phyloP scores from a whole-genome alignment of 805 yeast genomes.

The Hanseniaspora occidentalis region DNA sequence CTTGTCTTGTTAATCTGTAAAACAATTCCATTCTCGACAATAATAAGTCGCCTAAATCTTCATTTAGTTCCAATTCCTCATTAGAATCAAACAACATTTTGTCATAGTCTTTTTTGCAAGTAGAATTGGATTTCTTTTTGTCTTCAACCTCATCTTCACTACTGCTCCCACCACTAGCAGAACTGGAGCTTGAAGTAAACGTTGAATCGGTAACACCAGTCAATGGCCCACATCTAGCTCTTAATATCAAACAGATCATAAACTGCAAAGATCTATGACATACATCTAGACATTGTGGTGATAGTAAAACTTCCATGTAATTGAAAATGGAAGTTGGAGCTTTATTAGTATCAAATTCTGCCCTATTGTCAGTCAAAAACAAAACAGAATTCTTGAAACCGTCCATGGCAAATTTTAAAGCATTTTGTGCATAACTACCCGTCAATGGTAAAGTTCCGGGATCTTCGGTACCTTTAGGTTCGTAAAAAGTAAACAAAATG shows the following conservation, averaged over 20 bases:
- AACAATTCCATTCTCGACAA: slow-evolving; percentile 31
- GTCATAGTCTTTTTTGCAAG: slow-evolving; percentile 14
- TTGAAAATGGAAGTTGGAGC: slow-evolving; percentile 24
- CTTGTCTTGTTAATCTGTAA: slow-evolving; percentile 28
- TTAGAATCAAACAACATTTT: slow-evolving; percentile 12
- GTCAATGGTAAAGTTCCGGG: slow-evolving; percentile 24
- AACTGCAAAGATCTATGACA: slow-evolving; percentile 48
- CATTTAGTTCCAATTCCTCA: slow-evolving; percentile 12
- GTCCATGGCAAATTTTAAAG: slow-evolving; percentile 31
- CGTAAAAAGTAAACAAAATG: slow-evolving; percentile 33
- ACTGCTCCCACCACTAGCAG: slow-evolving; percentile 13
- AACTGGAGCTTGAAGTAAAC: slow-evolving; percentile 10
- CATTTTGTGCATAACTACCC: slow-evolving; percentile 29
- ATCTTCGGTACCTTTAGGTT: slow-evolving; percentile 29
- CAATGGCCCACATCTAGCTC: slow-evolving; percentile 34
- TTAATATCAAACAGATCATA: slow-evolving; percentile 40
- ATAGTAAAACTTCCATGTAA: slow-evolving; percentile 32
- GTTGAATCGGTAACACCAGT: slow-evolving; percentile 21
- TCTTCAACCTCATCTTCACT: slow-evolving; percentile 21
- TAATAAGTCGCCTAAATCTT: slow-evolving; percentile 25
- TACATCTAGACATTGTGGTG: slow-evolving; percentile 38
- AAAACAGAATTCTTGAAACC: slow-evolving; percentile 30
- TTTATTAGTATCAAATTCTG: slow-evolving; percentile 22
- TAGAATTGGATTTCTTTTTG: slow-evolving; percentile 7
- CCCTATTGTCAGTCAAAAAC: slow-evolving; percentile 27